phyloP scores from a whole-genome alignment of 2,329 filamentous ascomycete genomes.

The Chaetomium sp. region DNA sequence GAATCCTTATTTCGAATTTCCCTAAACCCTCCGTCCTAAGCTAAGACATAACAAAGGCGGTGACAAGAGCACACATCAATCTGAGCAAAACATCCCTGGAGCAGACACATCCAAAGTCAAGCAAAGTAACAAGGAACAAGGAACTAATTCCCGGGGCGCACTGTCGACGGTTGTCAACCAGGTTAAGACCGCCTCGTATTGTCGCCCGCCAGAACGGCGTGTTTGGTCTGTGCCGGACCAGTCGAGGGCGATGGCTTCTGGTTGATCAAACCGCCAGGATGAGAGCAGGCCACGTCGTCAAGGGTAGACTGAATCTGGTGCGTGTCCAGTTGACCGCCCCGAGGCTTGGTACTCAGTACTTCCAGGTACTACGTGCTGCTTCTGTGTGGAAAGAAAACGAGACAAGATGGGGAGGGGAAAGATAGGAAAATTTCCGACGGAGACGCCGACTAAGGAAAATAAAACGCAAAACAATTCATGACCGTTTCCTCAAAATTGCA shows the following conservation, averaged over 20 bases:
- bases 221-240: too few species aligned
- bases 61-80: constrained; percentile 14
- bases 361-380: too few species aligned
- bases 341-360: too few species aligned
- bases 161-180: too few species aligned
- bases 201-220: too few species aligned
- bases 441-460: not conserved
- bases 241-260: too few species aligned
- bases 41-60: constrained; percentile 8
- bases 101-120: not conserved
- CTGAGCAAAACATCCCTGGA: constrained; percentile 14
- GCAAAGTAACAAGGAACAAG: not conserved
- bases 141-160: not conserved
- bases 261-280: too few species aligned
- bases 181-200: too few species aligned
- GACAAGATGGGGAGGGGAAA: not conserved
- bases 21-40: not conserved
- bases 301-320: not conserved
- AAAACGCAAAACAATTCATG: not conserved
- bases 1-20: not conserved
- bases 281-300: too few species aligned
- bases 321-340: not conserved
- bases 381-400: not conserved
- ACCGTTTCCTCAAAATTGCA: not conserved
- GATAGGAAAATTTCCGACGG: not conserved